A percentile compares a stretch with the other conserved stretches of the same genome.
Evolutionary conservation across 805 yeast genomes (phyloP).

Genomic region (Sungouiella thailandica): DNA sequence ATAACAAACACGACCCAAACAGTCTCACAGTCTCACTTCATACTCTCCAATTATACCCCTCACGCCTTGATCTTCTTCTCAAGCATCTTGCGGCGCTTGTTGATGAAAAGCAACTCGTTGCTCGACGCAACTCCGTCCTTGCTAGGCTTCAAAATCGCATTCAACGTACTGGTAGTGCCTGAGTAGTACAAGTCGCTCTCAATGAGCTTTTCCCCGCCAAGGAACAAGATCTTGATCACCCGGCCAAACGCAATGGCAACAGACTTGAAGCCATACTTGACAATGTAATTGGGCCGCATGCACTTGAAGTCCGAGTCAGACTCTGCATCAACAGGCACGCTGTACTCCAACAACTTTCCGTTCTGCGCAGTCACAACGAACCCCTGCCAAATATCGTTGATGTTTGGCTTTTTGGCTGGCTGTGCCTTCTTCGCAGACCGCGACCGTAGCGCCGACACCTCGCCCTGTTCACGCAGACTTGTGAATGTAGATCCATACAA

Average conservation of each 20-base stretch:
- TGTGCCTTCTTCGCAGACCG: constrained; percentile 5
- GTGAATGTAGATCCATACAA: constrained; percentile 2
- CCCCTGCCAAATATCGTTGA: constrained; percentile 63
- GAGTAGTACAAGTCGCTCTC: constrained; percentile 51
- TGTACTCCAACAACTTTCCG: constrained; percentile 57
- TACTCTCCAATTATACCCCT: background rate
- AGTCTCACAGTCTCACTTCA: background rate
- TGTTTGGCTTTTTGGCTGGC: background rate
- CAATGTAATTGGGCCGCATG: constrained; percentile 51
- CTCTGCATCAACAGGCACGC: constrained; percentile 45
- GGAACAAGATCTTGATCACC: constrained; percentile 62
- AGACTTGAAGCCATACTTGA: constrained; percentile 72
- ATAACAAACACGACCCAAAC: too few relatives aligned
- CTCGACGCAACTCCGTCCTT: constrained; percentile 17
- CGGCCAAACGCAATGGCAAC: constrained; percentile 74
- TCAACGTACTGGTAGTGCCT: constrained; percentile 29
- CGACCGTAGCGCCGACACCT: constrained; percentile 17
- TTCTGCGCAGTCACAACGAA: constrained; percentile 64
- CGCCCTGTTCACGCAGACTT: constrained; percentile 8
- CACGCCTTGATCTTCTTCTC: constrained; percentile 4
- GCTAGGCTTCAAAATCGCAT: constrained; percentile 12
- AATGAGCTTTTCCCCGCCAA: constrained; percentile 71
- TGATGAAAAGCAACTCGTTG: constrained; percentile 48
- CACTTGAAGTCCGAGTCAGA: constrained; percentile 22
- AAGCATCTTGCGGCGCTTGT: constrained; percentile 38